Evolutionary conservation across 2,329 filamentous ascomycete genomes (phyloP).

Genomic region (Fusarium chlamydosporum): DNA sequence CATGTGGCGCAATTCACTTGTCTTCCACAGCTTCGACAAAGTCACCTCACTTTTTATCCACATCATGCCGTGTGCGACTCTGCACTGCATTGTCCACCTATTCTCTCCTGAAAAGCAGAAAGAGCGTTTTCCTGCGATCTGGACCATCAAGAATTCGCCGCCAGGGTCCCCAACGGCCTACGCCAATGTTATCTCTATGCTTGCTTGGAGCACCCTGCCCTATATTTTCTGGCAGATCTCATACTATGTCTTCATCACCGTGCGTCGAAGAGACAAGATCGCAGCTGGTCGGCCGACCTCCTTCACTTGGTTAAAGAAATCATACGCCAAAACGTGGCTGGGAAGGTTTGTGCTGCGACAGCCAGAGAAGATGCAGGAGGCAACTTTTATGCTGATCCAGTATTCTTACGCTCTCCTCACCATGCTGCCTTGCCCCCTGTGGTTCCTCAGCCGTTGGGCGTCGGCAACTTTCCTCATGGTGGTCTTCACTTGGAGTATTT

Average conservation of each 20-base stretch:
- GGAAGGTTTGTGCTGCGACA: constrained; percentile 86
- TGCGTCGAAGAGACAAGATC: constrained; percentile 95
- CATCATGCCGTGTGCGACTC: constrained; percentile 95
- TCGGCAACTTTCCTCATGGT: constrained; percentile 81
- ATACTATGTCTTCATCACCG: constrained; percentile 96
- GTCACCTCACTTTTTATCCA: constrained; percentile 99
- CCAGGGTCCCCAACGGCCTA: constrained; percentile 85
- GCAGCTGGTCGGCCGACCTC: constrained; percentile 94
- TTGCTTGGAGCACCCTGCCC: constrained; percentile 92
- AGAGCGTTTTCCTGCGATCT: constrained; percentile 85
- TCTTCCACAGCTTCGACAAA: constrained; percentile 99
- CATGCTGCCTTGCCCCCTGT: constrained; percentile 93
- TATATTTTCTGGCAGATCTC: constrained; percentile 93
- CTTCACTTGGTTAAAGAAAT: constrained; percentile 95
- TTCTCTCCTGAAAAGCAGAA: constrained; percentile 75
- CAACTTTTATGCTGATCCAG: constrained; percentile 96
- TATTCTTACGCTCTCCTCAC: constrained; percentile 91
- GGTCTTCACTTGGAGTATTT: constrained; percentile 95
- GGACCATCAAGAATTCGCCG: constrained; percentile 78
- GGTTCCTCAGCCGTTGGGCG: constrained; percentile 91
- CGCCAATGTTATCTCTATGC: constrained; percentile 82
- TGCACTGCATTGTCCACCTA: constrained; percentile 93
- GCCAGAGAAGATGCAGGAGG: constrained; percentile 82
- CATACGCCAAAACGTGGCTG: constrained; percentile 90
- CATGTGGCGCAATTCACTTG: constrained; percentile 98